Evolutionary conservation across 176 grass and related monocot species (phyloP).

Genomic region (Neostapfia colusana): DNA sequence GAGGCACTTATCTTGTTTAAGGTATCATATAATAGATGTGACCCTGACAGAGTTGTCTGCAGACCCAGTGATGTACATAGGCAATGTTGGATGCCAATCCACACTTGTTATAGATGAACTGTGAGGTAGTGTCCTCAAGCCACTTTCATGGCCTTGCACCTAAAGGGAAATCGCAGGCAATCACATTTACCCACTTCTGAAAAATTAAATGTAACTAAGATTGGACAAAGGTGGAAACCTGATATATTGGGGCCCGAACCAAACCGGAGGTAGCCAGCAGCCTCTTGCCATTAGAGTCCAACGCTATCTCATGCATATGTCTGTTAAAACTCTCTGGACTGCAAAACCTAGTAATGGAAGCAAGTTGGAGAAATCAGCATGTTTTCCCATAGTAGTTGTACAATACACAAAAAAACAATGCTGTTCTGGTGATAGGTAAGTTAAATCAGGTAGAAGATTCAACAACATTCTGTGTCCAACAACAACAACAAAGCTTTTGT

Average conservation of each 20-base stretch:
- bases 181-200: slow-evolving; percentile 6
- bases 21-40: slow-evolving; percentile 74
- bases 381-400: neutral
- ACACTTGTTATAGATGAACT: slow-evolving; percentile 70
- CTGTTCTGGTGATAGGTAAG: neutral
- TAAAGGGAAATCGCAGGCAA: slow-evolving; percentile 33
- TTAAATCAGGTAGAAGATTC: slow-evolving; percentile 4
- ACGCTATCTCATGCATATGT: slow-evolving; percentile 76
- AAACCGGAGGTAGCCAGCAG: slow-evolving; percentile 79
- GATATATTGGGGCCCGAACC: slow-evolving; percentile 90
- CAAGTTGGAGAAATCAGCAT: slow-evolving; percentile 33
- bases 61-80: slow-evolving; percentile 86
- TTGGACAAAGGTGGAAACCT: slow-evolving; percentile 43
- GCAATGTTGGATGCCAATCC: slow-evolving; percentile 85
- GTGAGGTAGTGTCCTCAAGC: slow-evolving; percentile 69
- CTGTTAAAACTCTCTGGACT: slow-evolving; percentile 71
- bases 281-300: slow-evolving; percentile 85
- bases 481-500: too few species aligned
- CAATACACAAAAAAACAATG: neutral
- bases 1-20: neutral
- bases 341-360: slow-evolving; percentile 68
- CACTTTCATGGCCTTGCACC: slow-evolving; percentile 80
- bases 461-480: neutral
- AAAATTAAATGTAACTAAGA: slow-evolving; percentile 21
- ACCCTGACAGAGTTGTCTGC: slow-evolving; percentile 84